These are phyloP conservation scores for Hortaea werneckii DNA, from an alignment of 2,329 filamentous ascomycete species.

Conservation along the genomic window DNA sequence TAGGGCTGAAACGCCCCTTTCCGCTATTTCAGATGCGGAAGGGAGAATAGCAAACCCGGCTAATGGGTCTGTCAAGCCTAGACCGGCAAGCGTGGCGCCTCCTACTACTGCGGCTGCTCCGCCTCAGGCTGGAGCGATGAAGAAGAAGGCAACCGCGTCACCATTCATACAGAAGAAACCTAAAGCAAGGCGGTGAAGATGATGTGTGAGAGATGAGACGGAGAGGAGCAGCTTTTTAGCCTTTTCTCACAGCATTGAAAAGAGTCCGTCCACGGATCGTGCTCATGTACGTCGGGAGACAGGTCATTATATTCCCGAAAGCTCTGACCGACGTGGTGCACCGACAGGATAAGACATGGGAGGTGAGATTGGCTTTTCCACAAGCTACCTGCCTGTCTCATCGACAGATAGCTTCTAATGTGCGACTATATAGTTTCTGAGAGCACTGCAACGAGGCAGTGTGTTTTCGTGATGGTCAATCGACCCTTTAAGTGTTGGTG, in stretches of 20 bases:
- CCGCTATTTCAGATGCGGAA: constrained; percentile 3
- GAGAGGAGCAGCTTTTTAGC: neutral
- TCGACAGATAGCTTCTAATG: too few species aligned
- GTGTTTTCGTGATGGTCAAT: too few species aligned
- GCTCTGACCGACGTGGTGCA: too few species aligned
- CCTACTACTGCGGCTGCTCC: neutral
- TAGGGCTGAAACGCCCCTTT: constrained; percentile 15
- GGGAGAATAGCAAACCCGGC: constrained; percentile 7
- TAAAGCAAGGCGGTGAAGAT: constrained; percentile 6
- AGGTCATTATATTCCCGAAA: neutral
- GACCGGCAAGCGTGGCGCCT: constrained; percentile 5
- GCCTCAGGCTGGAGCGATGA: constrained; percentile 6
- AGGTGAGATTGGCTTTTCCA: too few species aligned
- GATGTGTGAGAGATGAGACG: neutral
- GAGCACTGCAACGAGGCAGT: too few species aligned
- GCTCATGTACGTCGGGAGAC: neutral
- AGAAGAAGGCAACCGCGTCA: constrained; percentile 16
- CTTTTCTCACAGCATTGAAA: neutral
- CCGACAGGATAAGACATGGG: too few species aligned
- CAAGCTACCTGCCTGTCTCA: too few species aligned
- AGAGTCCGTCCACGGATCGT: neutral
- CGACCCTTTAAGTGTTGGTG: too few species aligned
- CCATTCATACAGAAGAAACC: constrained; percentile 18
- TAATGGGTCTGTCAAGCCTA: constrained; percentile 5
- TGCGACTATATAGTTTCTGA: too few species aligned